Base-by-base conservation (phyloP, 768 basidiomycete species). In the Dendrothele bispora region DNA sequence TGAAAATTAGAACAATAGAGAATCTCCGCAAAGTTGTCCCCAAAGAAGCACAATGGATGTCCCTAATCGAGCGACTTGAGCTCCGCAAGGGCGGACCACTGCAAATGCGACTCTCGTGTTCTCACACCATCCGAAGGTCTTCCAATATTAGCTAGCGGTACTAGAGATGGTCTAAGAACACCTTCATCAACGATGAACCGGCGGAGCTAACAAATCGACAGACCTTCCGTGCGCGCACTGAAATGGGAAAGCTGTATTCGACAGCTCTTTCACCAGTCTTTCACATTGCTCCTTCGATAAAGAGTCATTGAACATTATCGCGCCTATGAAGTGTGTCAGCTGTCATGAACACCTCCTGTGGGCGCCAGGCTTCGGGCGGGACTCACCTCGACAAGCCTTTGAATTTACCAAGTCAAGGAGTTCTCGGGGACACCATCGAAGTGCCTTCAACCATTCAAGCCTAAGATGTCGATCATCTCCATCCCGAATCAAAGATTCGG, bases 161-260 rank as follows among this genome's bases (percentile, higher is more conserved):
- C 73, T 43, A 85, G 58, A 17, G 80, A 82, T 12, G 83, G 83
- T 52, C 84, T 77, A 32, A 27, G 32, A 39, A 14, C 38, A 36
- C 36, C 22, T 37, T 44, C 36, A 50, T 26, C 15, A 44, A 39
- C 14, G n/a, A 12, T 18, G 21, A 29, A 34, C 39, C 41, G 39
- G 50, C 45, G 42, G 41, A 38, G 39, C 34, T 5, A 49, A 51
- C 5, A 43, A 34, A 17, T 43, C 45, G 29, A 42, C 54, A 36
- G 50, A 87, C 90, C 90, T 77, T 61, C 95, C 97, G 66, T 99
- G 97, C 26, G 97, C 97, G 68, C 97, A 99, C 62, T 91, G 91
- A 66, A 97, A 98, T 2, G 95, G 95, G 58, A 91, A 87, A 3
- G 77, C 74, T 2, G 92, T 91, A 51, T 76, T 63, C 7, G 85